Percentiles rank a stretch among this genome's conserved stretches.
Evolutionary conservation across 352 stramenopile genomes (phyloP).

Genomic region (Globisporangium heterothallicum): DNA sequence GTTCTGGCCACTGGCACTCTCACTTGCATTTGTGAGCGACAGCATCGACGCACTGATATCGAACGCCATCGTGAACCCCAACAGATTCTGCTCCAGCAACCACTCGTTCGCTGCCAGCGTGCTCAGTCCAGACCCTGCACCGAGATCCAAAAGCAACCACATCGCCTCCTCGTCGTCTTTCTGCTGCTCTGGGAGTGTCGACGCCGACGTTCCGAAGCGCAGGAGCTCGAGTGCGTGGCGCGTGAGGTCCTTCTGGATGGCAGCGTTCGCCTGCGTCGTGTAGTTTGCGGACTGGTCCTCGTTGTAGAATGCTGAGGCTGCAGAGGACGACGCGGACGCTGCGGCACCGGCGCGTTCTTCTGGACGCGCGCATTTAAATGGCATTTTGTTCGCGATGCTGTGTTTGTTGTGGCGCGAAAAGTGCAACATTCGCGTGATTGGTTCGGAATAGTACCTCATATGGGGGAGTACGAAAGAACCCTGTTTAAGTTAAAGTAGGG

Average conservation of each 20-base stretch:
- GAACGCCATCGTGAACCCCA: slow-evolving; percentile 49
- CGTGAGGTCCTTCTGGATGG: slow-evolving; percentile 68
- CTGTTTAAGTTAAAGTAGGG: no score
- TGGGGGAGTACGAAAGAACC: no score
- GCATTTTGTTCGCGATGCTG: slow-evolving; percentile 26
- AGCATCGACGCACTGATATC: slow-evolving; percentile 79
- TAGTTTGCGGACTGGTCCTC: slow-evolving; percentile 55
- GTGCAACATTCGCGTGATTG: no score
- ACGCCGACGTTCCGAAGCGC: background rate
- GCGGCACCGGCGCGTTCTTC: slow-evolving; percentile 39
- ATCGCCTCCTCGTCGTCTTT: slow-evolving; percentile 9
- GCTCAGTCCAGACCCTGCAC: slow-evolving; percentile 64
- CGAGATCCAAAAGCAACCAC: slow-evolving; percentile 59
- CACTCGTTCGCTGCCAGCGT: slow-evolving; percentile 47
- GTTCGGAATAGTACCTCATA: background rate
- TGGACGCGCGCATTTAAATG: slow-evolving; percentile 39
- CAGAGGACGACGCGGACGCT: slow-evolving; percentile 28
- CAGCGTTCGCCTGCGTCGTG: slow-evolving; percentile 58
- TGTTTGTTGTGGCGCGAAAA: background rate
- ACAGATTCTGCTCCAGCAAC: slow-evolving; percentile 28
- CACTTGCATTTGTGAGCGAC: slow-evolving; percentile 21
- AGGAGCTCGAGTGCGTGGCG: slow-evolving; percentile 57
- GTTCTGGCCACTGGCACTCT: background rate
- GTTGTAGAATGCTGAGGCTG: slow-evolving; percentile 57
- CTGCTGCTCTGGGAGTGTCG: background rate